phyloP scores from a whole-genome alignment of 371 early-diverging fungal species.

The Sporodiniella umbellata region DNA sequence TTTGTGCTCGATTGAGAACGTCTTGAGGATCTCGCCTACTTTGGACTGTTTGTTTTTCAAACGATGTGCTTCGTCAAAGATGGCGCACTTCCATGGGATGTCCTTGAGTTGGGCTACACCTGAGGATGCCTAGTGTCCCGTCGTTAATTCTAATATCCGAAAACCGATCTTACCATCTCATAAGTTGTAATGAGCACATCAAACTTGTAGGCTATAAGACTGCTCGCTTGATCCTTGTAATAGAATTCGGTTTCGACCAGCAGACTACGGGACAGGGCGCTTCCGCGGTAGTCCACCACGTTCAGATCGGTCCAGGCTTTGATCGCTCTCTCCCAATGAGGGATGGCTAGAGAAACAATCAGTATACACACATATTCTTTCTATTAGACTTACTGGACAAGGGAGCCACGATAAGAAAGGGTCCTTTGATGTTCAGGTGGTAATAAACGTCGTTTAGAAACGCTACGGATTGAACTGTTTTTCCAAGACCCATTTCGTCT shows the following conservation, averaged over 20 bases:
- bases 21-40: constrained; percentile 35
- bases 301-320: constrained; percentile 75
- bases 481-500: constrained; percentile 87
- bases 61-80: constrained; percentile 96
- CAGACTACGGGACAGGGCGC: constrained; percentile 49
- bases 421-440: constrained; percentile 58
- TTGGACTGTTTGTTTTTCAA: constrained; percentile 78
- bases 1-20: constrained; percentile 39
- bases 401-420: constrained; percentile 79
- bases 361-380: background rate
- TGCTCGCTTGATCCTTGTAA: constrained; percentile 55
- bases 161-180: constrained; percentile 63
- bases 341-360: constrained; percentile 40
- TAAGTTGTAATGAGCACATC: constrained; percentile 87
- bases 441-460: constrained; percentile 68
- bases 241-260: constrained; percentile 73
- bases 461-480: constrained; percentile 80
- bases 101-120: constrained; percentile 68
- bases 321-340: constrained; percentile 78
- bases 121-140: constrained; percentile 50
- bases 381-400: constrained; percentile 66
- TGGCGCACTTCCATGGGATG: constrained; percentile 77
- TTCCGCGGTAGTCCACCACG: constrained; percentile 73
- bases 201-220: constrained; percentile 65
- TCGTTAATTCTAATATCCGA: too few species aligned